A percentile compares a stretch with the other conserved stretches of the same genome.
phyloP scores from a whole-genome alignment of 768 basidiomycete species.

The Amanita phalloides region DNA sequence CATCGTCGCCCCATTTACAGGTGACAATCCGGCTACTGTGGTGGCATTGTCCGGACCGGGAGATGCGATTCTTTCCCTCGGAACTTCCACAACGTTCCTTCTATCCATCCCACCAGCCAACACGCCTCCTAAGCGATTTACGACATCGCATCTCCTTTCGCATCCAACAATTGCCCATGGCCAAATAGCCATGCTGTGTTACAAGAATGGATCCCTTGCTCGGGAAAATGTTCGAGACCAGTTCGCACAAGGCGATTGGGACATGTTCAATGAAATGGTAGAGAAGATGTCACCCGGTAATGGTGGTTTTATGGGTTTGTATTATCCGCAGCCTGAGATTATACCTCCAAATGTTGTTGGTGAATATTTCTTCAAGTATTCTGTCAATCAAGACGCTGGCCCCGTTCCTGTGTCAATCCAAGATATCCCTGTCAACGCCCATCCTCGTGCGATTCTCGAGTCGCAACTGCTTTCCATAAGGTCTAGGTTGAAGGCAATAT shows the following conservation, averaged over 20 bases:
- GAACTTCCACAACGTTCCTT: constrained; percentile 82
- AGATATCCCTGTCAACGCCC: constrained; percentile 31
- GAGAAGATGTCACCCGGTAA: constrained; percentile 44
- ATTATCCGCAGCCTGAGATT: constrained; percentile 81
- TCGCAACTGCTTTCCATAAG: constrained; percentile 79
- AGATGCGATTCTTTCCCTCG: constrained; percentile 78
- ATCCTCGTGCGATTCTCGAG: constrained; percentile 73
- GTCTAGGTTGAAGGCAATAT: constrained; percentile 57
- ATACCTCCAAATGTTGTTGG: constrained; percentile 73
- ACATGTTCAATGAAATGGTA: constrained; percentile 56
- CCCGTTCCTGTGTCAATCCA: constrained; percentile 19
- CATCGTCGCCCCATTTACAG: constrained; percentile 74
- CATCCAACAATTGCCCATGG: constrained; percentile 52
- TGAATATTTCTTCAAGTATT: constrained; percentile 46
- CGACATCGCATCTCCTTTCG: constrained; percentile 64
- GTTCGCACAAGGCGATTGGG: constrained; percentile 54
- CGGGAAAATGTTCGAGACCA: constrained; percentile 67
- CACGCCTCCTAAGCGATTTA: constrained; percentile 56
- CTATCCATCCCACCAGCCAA: constrained; percentile 63
- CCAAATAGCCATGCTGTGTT: constrained; percentile 87
- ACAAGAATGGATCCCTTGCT: constrained; percentile 81
- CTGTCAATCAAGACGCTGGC: constrained; percentile 1
- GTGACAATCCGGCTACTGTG: constrained; percentile 84
- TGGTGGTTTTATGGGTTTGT: constrained; percentile 55
- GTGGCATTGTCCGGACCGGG: constrained; percentile 64